phyloP scores from a whole-genome alignment of 352 stramenopile species.

The Pythium apleroticum region DNA sequence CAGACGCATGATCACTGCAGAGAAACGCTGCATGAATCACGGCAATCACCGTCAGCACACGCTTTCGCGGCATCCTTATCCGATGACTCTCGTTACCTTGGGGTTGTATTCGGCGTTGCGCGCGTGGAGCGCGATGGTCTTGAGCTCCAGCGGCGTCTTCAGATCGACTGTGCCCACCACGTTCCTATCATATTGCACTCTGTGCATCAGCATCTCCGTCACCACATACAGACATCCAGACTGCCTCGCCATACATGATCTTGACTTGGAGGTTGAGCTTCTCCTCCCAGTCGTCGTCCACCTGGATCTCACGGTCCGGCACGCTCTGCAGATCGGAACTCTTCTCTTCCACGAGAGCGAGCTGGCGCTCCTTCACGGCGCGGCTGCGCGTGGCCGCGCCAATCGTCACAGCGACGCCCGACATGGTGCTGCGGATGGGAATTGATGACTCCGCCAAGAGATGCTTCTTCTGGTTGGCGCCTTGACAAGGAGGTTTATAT shows the following conservation, averaged over 20 bases:
- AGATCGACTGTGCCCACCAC: constrained; percentile 96
- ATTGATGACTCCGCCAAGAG: constrained; percentile 10
- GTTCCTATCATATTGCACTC: constrained; percentile 50
- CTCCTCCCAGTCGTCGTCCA: constrained; percentile 81
- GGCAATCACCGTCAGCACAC: not conserved
- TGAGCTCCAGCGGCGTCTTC: constrained; percentile 94
- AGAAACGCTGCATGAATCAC: constrained; percentile 79
- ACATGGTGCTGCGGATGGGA: constrained; percentile 7
- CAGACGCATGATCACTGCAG: constrained; percentile 95
- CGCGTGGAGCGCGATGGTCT: constrained; percentile 95
- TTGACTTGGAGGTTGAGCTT: constrained; percentile 79
- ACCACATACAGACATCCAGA: not conserved
- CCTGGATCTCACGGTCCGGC: constrained; percentile 54
- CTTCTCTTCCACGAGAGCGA: constrained; percentile 56
- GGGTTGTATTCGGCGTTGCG: constrained; percentile 99
- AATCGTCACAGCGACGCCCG: constrained; percentile 10
- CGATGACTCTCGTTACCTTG: constrained; percentile 84
- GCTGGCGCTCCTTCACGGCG: constrained; percentile 69
- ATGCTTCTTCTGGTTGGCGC: constrained; percentile 1
- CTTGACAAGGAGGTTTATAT: constrained; percentile 1
- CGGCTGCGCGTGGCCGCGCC: constrained; percentile 35
- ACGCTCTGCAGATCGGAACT: constrained; percentile 42
- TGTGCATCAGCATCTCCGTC: not conserved
- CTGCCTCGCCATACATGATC: constrained; percentile 55
- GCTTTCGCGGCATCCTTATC: too few species aligned